A percentile compares a stretch with the other conserved stretches of the same genome.
Evolutionary conservation across 2,329 filamentous ascomycete genomes (phyloP).

Genomic region (Canariomyces notabilis): DNA sequence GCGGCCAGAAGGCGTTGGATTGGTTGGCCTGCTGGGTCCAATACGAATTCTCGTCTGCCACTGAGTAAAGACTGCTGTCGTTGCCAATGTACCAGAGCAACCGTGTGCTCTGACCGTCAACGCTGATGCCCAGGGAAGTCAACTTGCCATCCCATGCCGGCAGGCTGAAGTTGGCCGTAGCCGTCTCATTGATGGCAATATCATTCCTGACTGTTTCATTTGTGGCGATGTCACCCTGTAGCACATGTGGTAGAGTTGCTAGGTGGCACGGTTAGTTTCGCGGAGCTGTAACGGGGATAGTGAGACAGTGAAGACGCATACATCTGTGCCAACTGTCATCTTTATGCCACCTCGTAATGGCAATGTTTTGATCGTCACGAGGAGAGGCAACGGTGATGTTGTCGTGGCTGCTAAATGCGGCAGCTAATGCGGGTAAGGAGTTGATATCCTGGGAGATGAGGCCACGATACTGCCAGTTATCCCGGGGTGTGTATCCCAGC

Average conservation of each 20-base stretch:
- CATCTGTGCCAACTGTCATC: conserved; percentile 32
- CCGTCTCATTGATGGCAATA: conserved; percentile 23
- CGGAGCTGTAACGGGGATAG: too few relatives aligned
- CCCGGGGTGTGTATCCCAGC: conserved; percentile 28
- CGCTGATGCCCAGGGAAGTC: conserved; percentile 27
- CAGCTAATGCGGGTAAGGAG: conserved; percentile 27
- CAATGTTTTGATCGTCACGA: conserved; percentile 31
- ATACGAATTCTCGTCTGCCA: conserved; percentile 25
- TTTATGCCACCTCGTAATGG: conserved; percentile 27
- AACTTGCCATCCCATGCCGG: conserved; percentile 30
- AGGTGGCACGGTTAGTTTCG: conserved; percentile 14
- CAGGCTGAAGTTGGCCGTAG: conserved; percentile 27
- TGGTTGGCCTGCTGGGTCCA: conserved; percentile 28
- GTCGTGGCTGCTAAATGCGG: conserved; percentile 25
- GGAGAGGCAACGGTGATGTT: conserved; percentile 35
- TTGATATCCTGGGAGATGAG: conserved; percentile 30
- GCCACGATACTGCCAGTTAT: conserved; percentile 30
- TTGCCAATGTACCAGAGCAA: conserved; percentile 36
- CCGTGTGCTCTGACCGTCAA: conserved; percentile 28
- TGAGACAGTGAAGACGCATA: conserved; percentile 18
- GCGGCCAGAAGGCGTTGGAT: conserved; percentile 27
- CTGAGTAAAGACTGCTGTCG: conserved; percentile 32
- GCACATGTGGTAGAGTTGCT: conserved; percentile 33
- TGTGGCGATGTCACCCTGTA: conserved; percentile 25
- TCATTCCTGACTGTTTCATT: conserved; percentile 24